Evolutionary conservation across 352 stramenopile species (phyloP).

Genomic region (Aphanomyces invadans): DNA sequence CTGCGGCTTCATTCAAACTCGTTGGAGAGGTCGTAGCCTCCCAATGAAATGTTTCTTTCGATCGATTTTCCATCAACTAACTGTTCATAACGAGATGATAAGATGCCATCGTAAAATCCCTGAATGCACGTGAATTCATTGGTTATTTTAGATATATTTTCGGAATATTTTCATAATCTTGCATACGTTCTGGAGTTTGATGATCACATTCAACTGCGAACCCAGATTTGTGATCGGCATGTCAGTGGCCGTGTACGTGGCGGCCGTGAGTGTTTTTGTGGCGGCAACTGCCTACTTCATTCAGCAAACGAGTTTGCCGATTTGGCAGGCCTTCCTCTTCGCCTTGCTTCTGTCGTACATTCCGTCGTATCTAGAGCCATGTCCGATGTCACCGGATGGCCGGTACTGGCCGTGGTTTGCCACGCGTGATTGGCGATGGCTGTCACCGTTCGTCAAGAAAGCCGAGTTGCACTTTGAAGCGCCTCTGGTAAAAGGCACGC

Average conservation of each 20-base stretch:
- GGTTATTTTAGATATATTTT: too few species aligned
- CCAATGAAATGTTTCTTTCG: too few species aligned
- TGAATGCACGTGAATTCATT: too few species aligned
- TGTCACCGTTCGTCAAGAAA: slow-evolving; percentile 31
- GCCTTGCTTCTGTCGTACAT: slow-evolving; percentile 5
- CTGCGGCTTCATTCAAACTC: too few species aligned
- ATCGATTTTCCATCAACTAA: too few species aligned
- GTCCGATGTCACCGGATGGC: not conserved
- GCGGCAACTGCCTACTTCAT: slow-evolving; percentile 1
- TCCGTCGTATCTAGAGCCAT: slow-evolving; percentile 5
- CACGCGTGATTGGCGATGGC: slow-evolving; percentile 32
- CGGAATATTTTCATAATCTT: too few species aligned
- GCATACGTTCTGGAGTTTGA: too few species aligned
- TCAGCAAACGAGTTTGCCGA: slow-evolving; percentile 4
- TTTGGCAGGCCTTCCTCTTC: not conserved
- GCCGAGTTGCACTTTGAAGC: slow-evolving; percentile 62
- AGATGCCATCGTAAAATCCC: too few species aligned
- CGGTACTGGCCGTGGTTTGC: slow-evolving; percentile 22
- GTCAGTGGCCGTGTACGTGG: slow-evolving; percentile 3
- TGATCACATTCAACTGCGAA: too few species aligned
- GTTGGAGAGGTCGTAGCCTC: too few species aligned
- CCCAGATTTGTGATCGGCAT: too few species aligned
- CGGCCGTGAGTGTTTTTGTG: slow-evolving; percentile 10
- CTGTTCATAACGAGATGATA: too few species aligned
- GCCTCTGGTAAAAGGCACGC: slow-evolving; percentile 43